Conservation (phyloP, 1,284 basidiomycete species). For the Ustilago tritici region DNA sequence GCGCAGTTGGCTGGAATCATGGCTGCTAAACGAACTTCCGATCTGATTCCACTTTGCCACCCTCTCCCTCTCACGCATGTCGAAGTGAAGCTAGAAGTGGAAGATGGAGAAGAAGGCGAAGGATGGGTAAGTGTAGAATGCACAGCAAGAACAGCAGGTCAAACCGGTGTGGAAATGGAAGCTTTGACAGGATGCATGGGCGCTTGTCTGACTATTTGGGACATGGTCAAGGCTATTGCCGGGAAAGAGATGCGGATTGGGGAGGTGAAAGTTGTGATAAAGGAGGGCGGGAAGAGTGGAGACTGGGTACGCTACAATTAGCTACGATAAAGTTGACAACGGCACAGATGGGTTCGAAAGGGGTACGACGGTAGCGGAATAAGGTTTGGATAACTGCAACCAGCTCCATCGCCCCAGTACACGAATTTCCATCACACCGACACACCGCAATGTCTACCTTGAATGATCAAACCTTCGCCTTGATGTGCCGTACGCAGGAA, state of each 20-base stretch:
- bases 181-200: slow-evolving; percentile 85
- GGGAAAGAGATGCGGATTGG: slow-evolving; percentile 79
- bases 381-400: too few species aligned
- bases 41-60: slow-evolving; percentile 83
- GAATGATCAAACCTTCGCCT: background rate
- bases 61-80: slow-evolving; percentile 80
- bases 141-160: slow-evolving; percentile 46
- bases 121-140: slow-evolving; percentile 52
- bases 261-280: slow-evolving; percentile 77
- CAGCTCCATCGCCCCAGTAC: too few species aligned
- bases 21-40: slow-evolving; percentile 81
- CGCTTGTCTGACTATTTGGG: slow-evolving; percentile 87
- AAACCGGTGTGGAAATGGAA: slow-evolving; percentile 88
- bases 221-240: slow-evolving; percentile 89
- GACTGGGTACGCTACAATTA: slow-evolving; percentile 63
- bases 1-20: slow-evolving; percentile 87
- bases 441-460: too few species aligned
- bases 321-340: background rate
- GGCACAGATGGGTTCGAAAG: too few species aligned
- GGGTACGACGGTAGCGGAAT: background rate
- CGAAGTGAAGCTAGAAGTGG: slow-evolving; percentile 73
- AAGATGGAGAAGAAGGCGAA: slow-evolving; percentile 48
- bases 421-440: too few species aligned
- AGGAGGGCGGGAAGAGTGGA: slow-evolving; percentile 81
- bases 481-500: background rate